Evolutionary conservation across 2,329 filamentous ascomycete genomes (phyloP).

Genomic region (Fusarium multiceps): DNA sequence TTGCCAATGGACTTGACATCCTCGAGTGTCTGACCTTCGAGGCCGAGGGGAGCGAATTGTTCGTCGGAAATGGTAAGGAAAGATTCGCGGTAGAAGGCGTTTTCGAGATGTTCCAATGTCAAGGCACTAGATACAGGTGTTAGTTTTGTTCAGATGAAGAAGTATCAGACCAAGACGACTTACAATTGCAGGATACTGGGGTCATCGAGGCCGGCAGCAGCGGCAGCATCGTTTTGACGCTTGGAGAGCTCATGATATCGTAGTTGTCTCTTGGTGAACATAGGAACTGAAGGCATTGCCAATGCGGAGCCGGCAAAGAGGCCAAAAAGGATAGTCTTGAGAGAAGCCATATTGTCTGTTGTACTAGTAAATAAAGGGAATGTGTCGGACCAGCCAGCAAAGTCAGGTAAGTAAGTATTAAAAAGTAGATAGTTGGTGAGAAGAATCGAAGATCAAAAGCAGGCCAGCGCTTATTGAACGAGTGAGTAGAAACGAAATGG

Average conservation of each 20-base stretch:
- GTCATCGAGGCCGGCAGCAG: conserved; percentile 61
- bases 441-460: conserved; percentile 34
- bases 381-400: conserved; percentile 42
- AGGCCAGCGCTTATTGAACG: conserved; percentile 40
- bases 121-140: conserved; percentile 59
- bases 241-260: conserved; percentile 60
- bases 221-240: conserved; percentile 62
- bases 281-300: conserved; percentile 60
- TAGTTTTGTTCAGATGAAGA: background rate
- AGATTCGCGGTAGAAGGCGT: conserved; percentile 77
- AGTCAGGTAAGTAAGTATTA: conserved; percentile 20
- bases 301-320: conserved; percentile 58
- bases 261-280: conserved; percentile 58
- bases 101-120: conserved; percentile 80
- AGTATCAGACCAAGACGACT: conserved; percentile 40
- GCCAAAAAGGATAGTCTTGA: conserved; percentile 58
- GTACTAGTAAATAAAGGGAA: conserved; percentile 24
- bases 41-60: conserved; percentile 69
- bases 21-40: conserved; percentile 44
- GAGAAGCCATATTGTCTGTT: conserved; percentile 48
- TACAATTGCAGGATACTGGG: conserved; percentile 70
- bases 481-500: conserved; percentile 33
- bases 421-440: conserved; percentile 4
- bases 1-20: conserved; percentile 71
- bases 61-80: conserved; percentile 73